Base-by-base conservation (phyloP, 306 rosid genomes). In the Macrotyloma uniflorum region DNA sequence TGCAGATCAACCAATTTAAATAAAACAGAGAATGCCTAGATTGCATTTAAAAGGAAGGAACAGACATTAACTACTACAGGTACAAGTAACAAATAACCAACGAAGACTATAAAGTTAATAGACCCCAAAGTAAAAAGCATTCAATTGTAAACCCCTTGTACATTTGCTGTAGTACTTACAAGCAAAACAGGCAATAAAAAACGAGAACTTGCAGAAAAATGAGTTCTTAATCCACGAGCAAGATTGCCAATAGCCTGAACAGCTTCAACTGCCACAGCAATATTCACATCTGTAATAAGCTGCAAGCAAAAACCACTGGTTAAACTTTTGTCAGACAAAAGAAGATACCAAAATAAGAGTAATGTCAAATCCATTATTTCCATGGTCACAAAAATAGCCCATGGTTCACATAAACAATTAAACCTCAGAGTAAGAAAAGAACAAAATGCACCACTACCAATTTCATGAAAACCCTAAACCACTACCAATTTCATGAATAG, bases 261-360 rank as follows among this genome's bases (percentile, higher is more conserved):
- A 55, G 99, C 97, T 86, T 96, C 99, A 86, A 96, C 98, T 65
- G 99, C 98, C 82, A 96, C 99, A 68, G 99, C 99, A 47, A 96
- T 96, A 86, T 96, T 96, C 81, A 96, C 99, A 79, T 96, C 99
- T 24, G 99, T 91, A 81, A 96, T 87, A 40, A 96, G 96, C 99
- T 96, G 97, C 91, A 79, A 22, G 67, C 35, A 80, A 74, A 28
- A 79, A 69, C 36, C 19, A 70, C 32, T 43, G 57, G 73, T 79
- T 43, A 32, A 77, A 76, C 55, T 32, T 66, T 22, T 46, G 68
- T 6, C 9, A 40, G 33, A 16, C 23, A 40, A 36, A 57, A 36
- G 42, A 65, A 55, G 16, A 69, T n/a, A 32, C 55, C 43, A 59
- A 10, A 65, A 24, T 40, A 45, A 10, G 3, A 18, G 53, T 20